These are phyloP conservation scores for Botrytis elliptica DNA, from an alignment of 2,329 filamentous ascomycete species.

Conservation along the genomic window DNA sequence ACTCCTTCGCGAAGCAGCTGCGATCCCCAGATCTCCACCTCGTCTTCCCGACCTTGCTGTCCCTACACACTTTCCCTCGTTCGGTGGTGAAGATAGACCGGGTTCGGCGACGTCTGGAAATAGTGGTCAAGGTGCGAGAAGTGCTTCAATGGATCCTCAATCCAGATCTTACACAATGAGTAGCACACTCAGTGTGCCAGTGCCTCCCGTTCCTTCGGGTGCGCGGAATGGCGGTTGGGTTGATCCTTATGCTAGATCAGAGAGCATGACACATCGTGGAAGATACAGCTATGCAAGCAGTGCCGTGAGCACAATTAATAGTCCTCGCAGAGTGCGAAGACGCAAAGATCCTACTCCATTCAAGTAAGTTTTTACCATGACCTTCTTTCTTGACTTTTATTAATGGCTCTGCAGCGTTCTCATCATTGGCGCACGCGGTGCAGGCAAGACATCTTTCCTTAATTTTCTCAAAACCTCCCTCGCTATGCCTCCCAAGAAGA, in stretches of 20 bases:
- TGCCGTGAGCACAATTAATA: slow-evolving; percentile 87
- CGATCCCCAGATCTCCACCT: slow-evolving; percentile 58
- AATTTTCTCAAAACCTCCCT: slow-evolving; percentile 90
- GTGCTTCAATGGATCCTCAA: slow-evolving; percentile 53
- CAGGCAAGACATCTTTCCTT: slow-evolving; percentile 95
- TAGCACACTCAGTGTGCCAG: slow-evolving; percentile 42
- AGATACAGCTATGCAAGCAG: slow-evolving; percentile 96
- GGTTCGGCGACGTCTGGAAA: slow-evolving; percentile 59
- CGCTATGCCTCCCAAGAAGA: slow-evolving; percentile 78
- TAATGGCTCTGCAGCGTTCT: slow-evolving; percentile 66
- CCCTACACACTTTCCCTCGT: slow-evolving; percentile 37
- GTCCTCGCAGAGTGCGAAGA: slow-evolving; percentile 83
- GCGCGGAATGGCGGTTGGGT: slow-evolving; percentile 50
- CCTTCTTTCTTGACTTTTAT: slow-evolving; percentile 16
- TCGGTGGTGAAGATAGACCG: slow-evolving; percentile 61
- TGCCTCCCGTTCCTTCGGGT: slow-evolving; percentile 54
- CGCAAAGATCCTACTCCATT: slow-evolving; percentile 97
- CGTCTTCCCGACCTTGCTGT: slow-evolving; percentile 49
- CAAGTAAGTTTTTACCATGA: slow-evolving; percentile 69
- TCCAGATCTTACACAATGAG: slow-evolving; percentile 37
- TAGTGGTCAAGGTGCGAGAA: slow-evolving; percentile 39
- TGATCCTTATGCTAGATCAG: slow-evolving; percentile 78
- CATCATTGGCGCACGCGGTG: slow-evolving; percentile 80
- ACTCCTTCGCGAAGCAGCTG: slow-evolving; percentile 54
- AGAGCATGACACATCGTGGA: slow-evolving; percentile 96